These are phyloP conservation scores for Stentor coeruleus DNA, from an alignment of 73 alveolate genomes.

Conservation along the genomic window DNA sequence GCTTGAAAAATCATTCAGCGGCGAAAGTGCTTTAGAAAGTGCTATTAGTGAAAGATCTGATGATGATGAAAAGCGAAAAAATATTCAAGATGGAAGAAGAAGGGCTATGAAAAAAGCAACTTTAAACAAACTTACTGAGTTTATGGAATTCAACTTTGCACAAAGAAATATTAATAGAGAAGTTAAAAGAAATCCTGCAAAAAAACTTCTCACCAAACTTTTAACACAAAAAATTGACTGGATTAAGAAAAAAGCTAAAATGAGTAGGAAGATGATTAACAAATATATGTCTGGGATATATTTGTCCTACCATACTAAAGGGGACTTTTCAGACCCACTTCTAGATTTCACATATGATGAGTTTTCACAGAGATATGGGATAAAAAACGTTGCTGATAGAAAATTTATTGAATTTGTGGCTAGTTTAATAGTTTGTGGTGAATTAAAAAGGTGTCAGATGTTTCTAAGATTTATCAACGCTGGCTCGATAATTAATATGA, in stretches of 20 bases:
- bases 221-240: neutral
- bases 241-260: neutral
- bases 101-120: neutral
- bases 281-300: neutral
- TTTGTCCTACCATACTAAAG: neutral
- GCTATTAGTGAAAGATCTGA: neutral
- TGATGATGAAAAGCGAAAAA: neutral
- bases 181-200: neutral
- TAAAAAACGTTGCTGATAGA: neutral
- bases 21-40: no score
- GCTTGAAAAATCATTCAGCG: no score
- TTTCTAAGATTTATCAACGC: conserved; percentile 1
- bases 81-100: neutral
- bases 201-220: neutral
- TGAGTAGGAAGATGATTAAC: neutral
- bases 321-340: neutral
- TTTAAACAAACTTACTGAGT: neutral
- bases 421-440: neutral
- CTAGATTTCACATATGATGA: neutral
- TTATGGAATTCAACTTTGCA: no score
- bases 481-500: neutral
- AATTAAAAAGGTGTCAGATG: neutral
- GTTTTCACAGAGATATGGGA: neutral
- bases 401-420: neutral
- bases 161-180: neutral